Conservation (phyloP, 106 monocot species). For the Dendrobium officinale region DNA sequence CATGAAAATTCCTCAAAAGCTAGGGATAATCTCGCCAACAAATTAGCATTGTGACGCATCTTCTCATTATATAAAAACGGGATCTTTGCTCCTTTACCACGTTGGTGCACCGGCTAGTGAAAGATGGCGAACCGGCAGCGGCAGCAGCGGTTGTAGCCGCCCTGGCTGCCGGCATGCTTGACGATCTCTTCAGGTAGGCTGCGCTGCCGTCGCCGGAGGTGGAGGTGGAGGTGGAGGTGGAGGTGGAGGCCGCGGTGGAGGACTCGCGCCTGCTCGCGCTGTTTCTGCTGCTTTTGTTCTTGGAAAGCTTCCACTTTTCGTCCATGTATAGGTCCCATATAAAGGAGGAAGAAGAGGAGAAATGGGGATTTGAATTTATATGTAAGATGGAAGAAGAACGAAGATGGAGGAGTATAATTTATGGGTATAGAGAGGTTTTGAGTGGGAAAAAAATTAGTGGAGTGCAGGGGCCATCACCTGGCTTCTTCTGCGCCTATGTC, state of each 20-base stretch:
- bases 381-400: not conserved
- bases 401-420: not conserved
- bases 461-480: not conserved
- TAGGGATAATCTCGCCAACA: conserved; percentile 7
- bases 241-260: not conserved
- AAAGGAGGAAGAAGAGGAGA: not conserved
- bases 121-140: not conserved
- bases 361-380: not conserved
- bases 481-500: not conserved
- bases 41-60: conserved; percentile 6
- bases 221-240: not conserved
- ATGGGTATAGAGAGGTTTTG: not conserved
- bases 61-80: not conserved
- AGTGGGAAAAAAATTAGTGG: not conserved
- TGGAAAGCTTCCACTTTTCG: conserved; percentile 14
- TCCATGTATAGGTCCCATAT: conserved; percentile 13
- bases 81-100: conserved; percentile 4
- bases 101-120: conserved; percentile 7
- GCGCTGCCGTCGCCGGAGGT: not conserved
- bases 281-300: conserved; percentile 9
- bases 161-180: not conserved
- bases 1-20: not conserved
- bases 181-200: not conserved
- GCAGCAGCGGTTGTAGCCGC: not conserved
- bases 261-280: not conserved